Evolutionary conservation across 2,329 filamentous ascomycete genomes (phyloP).

Genomic region (Lachnellula subtilissima): DNA sequence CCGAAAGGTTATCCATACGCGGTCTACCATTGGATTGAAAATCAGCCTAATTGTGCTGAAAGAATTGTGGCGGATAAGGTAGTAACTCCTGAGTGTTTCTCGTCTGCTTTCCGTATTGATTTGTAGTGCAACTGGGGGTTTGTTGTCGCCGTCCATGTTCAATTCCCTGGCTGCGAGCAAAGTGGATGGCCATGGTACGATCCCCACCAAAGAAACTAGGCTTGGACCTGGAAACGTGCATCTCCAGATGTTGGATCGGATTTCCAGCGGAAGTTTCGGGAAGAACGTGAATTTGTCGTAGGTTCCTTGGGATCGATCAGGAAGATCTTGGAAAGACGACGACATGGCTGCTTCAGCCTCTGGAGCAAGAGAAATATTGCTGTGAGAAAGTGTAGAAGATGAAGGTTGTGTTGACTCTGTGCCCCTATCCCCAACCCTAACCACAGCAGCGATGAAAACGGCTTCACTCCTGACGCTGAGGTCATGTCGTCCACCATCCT

Average conservation of each 20-base stretch:
- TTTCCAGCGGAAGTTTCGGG: background rate
- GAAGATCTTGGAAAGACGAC: background rate
- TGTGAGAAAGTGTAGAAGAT: no score
- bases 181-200: background rate
- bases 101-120: background rate
- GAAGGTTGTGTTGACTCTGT: no score
- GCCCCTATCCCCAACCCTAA: no score
- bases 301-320: background rate
- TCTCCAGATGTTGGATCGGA: conserved; percentile 1
- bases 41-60: background rate
- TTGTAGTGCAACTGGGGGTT: background rate
- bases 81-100: background rate
- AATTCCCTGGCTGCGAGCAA: background rate
- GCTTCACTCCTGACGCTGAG: no score
- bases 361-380: background rate
- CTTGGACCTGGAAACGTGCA: background rate
- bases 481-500: no score
- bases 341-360: background rate
- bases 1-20: background rate
- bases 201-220: background rate
- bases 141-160: background rate
- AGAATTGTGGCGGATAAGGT: background rate
- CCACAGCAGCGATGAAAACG: no score
- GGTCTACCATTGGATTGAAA: background rate
- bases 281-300: background rate